Evolutionary conservation across 345 rosid species (phyloP).

Genomic region (Capsella bursapastoris): DNA sequence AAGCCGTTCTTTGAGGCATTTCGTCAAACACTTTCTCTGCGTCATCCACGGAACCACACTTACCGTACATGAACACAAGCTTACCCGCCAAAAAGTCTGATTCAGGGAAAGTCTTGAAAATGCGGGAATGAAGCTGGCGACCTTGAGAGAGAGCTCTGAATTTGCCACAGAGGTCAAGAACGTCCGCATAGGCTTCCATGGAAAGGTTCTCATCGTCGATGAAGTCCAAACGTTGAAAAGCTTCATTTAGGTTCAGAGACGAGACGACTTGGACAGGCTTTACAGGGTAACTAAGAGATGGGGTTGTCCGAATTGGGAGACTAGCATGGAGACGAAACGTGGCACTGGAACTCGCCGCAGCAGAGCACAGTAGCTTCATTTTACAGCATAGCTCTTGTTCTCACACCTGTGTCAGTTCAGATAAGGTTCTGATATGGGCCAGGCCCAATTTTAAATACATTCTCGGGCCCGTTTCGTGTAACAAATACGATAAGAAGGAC

Average conservation of each 20-base stretch:
- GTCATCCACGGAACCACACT: constrained; percentile 54
- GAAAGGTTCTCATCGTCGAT: constrained; percentile 1
- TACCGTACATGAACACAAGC: constrained; percentile 76
- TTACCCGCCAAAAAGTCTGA: constrained; percentile 60
- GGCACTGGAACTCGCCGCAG: constrained; percentile 38
- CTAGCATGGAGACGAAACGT: background rate
- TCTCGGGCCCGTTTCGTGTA: background rate
- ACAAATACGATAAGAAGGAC: background rate
- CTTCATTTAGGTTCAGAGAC: constrained; percentile 34
- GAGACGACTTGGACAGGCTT: constrained; percentile 13
- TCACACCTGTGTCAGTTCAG: too few species aligned
- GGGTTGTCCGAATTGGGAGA: too few species aligned
- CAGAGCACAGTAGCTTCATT: constrained; percentile 29
- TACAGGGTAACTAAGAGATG: constrained; percentile 18
- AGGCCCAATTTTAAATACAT: constrained; percentile 13
- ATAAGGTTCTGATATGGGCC: constrained; percentile 6
- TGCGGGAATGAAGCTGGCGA: constrained; percentile 61
- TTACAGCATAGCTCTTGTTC: too few species aligned
- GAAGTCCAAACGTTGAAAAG: constrained; percentile 34
- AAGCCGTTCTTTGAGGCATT: constrained; percentile 64
- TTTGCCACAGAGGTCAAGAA: constrained; percentile 59
- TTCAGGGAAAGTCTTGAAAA: constrained; percentile 48
- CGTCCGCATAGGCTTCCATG: constrained; percentile 49
- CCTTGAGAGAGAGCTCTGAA: constrained; percentile 51
- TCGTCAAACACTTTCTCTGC: constrained; percentile 69